Base-by-base conservation (phyloP, 1,139 yeast genomes). In the Pichia sp. region DNA sequence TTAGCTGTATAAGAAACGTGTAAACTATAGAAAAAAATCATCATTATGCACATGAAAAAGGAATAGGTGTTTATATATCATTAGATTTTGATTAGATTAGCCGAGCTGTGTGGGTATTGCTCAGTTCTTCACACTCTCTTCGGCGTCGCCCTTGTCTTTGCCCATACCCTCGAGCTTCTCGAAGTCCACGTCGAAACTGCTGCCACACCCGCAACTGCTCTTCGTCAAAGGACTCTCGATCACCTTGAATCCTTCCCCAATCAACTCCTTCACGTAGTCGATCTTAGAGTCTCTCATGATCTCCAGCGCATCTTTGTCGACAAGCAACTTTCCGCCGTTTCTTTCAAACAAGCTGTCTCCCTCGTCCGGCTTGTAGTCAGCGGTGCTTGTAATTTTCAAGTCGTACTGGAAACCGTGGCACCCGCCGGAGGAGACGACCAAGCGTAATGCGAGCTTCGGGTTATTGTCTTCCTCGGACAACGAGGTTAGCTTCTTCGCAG, bases 381-480 rank as follows among this genome's bases (percentile, higher is more conserved):
- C 67, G 45, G 78, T 70, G 53, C 79, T 78, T 5, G 85, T 77
- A 51, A 92, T 75, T 57, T 82, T 79, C 64, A 93, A 75, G 60
- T 86, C 81, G 66, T 93, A 93, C 70, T 93, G 99, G 71, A 90
- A 95, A 32, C 99, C 99, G 69, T 93, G 99, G 69, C 99, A 95
- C 3, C 99, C 99, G 6, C 99, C 99, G 65, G 96, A 87, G 64
- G 92, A 98, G 5, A 95, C 98, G n/a, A 79, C 74, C 6, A 95
- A 81, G 51, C 86, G 75, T 45, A 93, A 73, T 0, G 88, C 88
- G n/a, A 84, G 66, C 49, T 82, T 73, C 0, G 83, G 80, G 54
- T 85, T 79, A 11, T 73, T 64, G 60, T 90, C 97, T 3, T 74
- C 77, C 23, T 70, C 64, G 15, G 84, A 79, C 16, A 92, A 81